Base-by-base conservation (phyloP, 805 yeast genomes). In the Candida michaelii region DNA sequence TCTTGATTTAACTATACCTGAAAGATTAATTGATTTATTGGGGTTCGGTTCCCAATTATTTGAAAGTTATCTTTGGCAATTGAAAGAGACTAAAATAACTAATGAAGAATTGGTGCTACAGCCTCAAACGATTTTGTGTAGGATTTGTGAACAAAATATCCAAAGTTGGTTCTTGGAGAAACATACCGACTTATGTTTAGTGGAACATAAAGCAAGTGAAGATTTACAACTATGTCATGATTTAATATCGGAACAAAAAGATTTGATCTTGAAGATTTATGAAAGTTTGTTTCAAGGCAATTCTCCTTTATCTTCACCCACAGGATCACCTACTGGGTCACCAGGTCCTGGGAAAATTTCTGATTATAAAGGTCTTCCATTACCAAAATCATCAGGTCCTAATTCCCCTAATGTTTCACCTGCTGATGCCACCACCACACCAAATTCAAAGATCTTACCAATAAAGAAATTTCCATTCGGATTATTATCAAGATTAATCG, bases 81-180 rank as follows among this genome's bases (percentile, higher is more conserved):
- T 91, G 5, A 77, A 84, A 18, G 87, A 82, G 27, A 60, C 74
- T 30, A 87, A 83, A 7, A 70, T 83, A 12, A 71, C 80, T 2
- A 85, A 84, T 50, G 85, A 82, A 53, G 71, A 65, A 9, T 69
- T 73, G 45, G 73, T 88, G 0, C 95, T 96, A 0, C 75, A 80
- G n/a, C 97, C 96, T 1, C 82, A 83, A 17, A 74, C 81, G 43
- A 89, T 86, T 27, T 66, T 93, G 24, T 93, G 99, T 61, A 76
- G 97, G 36, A 89, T 93, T 19, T 93, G 99, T 63, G 99, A 93
- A 56, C 80, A 82, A 23, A 77, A 77, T 36, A 82, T 89, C n/a
- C 97, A 96, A 3, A 85, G 89, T 3, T 93, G 99, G 99, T 93
- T 95, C 85, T 71, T 93, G 30, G 99, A 91, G 53, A 76, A 83